Conservation (phyloP, 2,329 filamentous ascomycete genomes). For the Nemania sp. region DNA sequence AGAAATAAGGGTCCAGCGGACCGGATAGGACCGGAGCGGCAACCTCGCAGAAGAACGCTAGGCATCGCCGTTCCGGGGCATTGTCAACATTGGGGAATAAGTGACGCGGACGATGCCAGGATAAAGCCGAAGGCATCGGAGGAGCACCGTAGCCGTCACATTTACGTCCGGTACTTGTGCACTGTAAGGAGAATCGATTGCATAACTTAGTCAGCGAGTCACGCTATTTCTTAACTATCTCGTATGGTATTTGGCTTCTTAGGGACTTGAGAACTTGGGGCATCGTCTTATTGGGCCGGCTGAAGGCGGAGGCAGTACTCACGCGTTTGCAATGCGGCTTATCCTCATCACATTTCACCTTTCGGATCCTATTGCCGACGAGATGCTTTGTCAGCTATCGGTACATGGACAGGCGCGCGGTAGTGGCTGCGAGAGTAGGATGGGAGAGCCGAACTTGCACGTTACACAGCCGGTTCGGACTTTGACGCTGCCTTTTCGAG, state of each 20-base stretch:
- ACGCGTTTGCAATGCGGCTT: constrained; percentile 47
- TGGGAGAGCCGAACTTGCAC: constrained; percentile 40
- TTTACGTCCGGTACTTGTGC: constrained; percentile 48
- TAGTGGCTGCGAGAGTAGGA: background rate
- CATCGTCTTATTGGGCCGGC: background rate
- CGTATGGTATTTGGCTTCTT: background rate
- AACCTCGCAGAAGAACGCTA: constrained; percentile 55
- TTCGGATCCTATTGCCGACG: constrained; percentile 41
- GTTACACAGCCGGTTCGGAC: constrained; percentile 47
- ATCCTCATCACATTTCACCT: constrained; percentile 49
- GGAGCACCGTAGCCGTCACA: constrained; percentile 51
- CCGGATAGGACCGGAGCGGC: constrained; percentile 55
- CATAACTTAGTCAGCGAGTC: constrained; percentile 10
- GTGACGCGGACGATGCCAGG: constrained; percentile 54
- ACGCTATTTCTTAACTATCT: background rate
- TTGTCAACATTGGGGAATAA: constrained; percentile 45
- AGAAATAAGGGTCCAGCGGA: constrained; percentile 55
- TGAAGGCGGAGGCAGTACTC: constrained; percentile 14
- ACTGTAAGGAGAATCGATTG: constrained; percentile 28
- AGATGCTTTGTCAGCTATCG: constrained; percentile 30
- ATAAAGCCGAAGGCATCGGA: constrained; percentile 38
- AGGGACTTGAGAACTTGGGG: background rate
- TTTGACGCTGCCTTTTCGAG: constrained; percentile 47
- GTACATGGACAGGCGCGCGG: background rate
- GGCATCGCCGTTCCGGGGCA: constrained; percentile 48